Base-by-base conservation (phyloP, 495 filamentous ascomycete genomes). In the Penicillium steckii region DNA sequence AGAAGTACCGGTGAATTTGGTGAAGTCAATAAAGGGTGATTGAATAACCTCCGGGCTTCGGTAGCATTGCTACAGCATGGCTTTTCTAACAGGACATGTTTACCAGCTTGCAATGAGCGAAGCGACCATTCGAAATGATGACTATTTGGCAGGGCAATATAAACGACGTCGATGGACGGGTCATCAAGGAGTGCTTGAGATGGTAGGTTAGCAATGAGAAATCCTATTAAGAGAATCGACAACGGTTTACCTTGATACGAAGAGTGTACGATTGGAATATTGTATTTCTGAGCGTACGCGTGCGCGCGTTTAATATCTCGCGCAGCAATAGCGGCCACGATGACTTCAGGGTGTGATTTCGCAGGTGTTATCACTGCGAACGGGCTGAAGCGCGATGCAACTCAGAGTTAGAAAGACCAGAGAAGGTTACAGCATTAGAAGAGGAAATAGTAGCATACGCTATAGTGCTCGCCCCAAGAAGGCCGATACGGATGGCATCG, bases 311-410 rank as follows among this genome's bases (percentile, higher is more conserved):
- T 61, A 10, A 46, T 55, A 52, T 85, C 77, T n/a, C 83, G 72
- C 5, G 84, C 80, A 5, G 85, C 81, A 0, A 89, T 75, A 1
- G 78, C 78, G 1, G 72, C 71, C 27, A 89, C 51, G 18, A 83
- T 70, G 24, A 85, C 79, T 40, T 84, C 83, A 0, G 83, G 71
- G 55, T 87, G 84, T 6, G 71, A 70, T 44, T 68, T 76, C 6
- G 84, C 81, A 0, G 85, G 81, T n/a, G 46, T 55, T 29, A 86
- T 80, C 9, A 88, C 47, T 8, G 81, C 68, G 1, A 62, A n/a
- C 1, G 80, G 77, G 6, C 83, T 85, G 46, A 9, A 42, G 2
- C 17, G 13, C 29, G 17, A 37, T 40, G 41, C 5, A 25, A 8
- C 9, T 42, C 21, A n/a, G 15, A 32, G 12, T 25, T 17, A 26